These are phyloP conservation scores for Teunomyces pallodes DNA, from an alignment of 805 yeast genomes.

Conservation along the genomic window DNA sequence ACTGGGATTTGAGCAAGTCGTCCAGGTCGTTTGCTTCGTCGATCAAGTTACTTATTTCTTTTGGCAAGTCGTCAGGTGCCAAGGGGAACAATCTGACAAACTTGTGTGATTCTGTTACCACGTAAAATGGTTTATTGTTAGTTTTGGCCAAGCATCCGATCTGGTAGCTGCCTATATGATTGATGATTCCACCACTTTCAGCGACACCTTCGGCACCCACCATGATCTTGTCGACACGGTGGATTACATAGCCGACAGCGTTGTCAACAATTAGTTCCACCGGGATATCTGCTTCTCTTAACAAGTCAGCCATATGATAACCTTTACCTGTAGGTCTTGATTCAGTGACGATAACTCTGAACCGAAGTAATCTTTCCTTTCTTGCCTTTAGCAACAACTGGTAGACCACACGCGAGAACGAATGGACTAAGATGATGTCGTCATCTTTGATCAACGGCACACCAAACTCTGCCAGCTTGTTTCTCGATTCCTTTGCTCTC, in stretches of 20 bases:
- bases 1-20: conserved; percentile 29
- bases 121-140: conserved; percentile 90
- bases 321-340: conserved; percentile 85
- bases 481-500: conserved; percentile 87
- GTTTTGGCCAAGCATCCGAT: conserved; percentile 89
- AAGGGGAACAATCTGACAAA: conserved; percentile 95
- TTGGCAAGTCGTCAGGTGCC: conserved; percentile 87
- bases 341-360: conserved; percentile 89
- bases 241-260: conserved; percentile 90
- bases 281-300: conserved; percentile 76
- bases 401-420: conserved; percentile 86
- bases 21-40: conserved; percentile 20
- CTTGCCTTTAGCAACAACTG: conserved; percentile 76
- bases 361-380: conserved; percentile 66
- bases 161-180: conserved; percentile 92
- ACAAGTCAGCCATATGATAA: conserved; percentile 61
- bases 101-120: conserved; percentile 91
- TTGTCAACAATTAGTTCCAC: conserved; percentile 85
- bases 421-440: conserved; percentile 86
- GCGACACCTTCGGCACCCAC: conserved; percentile 99
- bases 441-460: conserved; percentile 88
- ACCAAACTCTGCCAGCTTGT: conserved; percentile 84
- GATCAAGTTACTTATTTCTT: conserved; percentile 23
- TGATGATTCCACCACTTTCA: conserved; percentile 97
- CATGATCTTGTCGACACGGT: conserved; percentile 86